phyloP scores from a whole-genome alignment of 306 rosid species.

The Rosa multiflora region DNA sequence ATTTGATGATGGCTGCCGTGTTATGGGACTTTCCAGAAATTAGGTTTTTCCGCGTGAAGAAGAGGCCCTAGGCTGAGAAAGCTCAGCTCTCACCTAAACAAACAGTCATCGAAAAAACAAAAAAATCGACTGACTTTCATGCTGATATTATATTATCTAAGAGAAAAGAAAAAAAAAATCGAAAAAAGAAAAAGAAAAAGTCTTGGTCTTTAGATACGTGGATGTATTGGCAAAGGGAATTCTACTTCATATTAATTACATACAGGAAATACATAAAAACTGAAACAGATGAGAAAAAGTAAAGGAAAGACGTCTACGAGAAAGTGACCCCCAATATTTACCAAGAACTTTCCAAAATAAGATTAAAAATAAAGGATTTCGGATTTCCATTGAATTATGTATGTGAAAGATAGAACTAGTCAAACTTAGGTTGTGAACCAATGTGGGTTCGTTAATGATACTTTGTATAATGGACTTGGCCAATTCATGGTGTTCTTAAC shows the following conservation, averaged over 20 bases:
- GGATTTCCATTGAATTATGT: not conserved
- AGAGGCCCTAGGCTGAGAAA: not conserved
- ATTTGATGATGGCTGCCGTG: slow-evolving; percentile 30
- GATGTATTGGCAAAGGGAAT: not conserved
- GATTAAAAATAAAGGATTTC: not conserved
- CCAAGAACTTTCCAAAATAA: not conserved
- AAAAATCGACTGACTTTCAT: not conserved
- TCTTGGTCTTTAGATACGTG: not conserved
- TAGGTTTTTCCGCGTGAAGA: slow-evolving; percentile 4
- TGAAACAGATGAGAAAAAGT: not conserved
- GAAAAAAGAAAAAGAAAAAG: not conserved
- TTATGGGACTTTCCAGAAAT: slow-evolving; percentile 27
- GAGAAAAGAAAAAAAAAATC: not conserved
- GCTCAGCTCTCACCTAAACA: not conserved
- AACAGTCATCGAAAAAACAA: not conserved
- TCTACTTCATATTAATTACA: not conserved
- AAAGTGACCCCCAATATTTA: not conserved
- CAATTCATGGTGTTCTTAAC: not conserved
- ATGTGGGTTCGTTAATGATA: not conserved
- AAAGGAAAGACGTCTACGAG: not conserved
- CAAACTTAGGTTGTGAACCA: slow-evolving; percentile 10
- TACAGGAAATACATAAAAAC: not conserved
- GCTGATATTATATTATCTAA: not conserved
- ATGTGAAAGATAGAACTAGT: slow-evolving; percentile 18
- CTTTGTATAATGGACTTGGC: not conserved